Base-by-base conservation (phyloP, 2,329 filamentous ascomycete species). In the Xylariaceae sp. region DNA sequence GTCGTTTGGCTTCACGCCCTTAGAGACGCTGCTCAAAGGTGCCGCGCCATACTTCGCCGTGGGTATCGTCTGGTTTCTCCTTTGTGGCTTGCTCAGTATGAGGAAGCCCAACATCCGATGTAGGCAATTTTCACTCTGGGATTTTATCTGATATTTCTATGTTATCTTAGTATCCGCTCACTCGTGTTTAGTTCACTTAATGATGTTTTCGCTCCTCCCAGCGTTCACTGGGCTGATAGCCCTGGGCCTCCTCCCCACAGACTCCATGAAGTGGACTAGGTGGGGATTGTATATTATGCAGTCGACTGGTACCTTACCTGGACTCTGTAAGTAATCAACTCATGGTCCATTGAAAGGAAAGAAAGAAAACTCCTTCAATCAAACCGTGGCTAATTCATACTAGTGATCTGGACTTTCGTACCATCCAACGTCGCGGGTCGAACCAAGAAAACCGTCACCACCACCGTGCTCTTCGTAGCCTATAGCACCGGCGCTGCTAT, bases 211-310 rank as follows among this genome's bases (percentile, higher is more conserved):
- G 2, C 56, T 71, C 2, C 44, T 73, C 0, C 71, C 70, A 4
- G 69, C 71, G 3, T 71, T 73, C 33, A 66, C 55, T 7, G 69
- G 69, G 3, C 70, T 74, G 65, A 58, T 73, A 54, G 69, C 68
- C 2, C 58, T 72, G 3, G 66, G 68, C 4, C 58, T 71, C n/a
- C 56, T 74, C 3, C 70, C 70, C 0, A 65, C 17, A 52, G 1
- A 60, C 62, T 65, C 41, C 17, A 31, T 26, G 26, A 49, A 43
- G 14, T 73, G 72, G 71, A 66, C 65, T 0, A 63, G 67, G 36
- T 73, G 72, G 71, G 70, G 68, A 36, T 69, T 71, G 66, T 73
- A 70, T 33, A 62, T 73, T 24, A 60, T 73, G 53, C 67, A 63
- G 36, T 65, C 67, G 0, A 62, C 67, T 33, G 70, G 67, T 23